A percentile compares a stretch with the other conserved stretches of the same genome.
phyloP scores from a whole-genome alignment of 2,329 filamentous ascomycete genomes.

The Paraphaeosphaeria sporulosa region DNA sequence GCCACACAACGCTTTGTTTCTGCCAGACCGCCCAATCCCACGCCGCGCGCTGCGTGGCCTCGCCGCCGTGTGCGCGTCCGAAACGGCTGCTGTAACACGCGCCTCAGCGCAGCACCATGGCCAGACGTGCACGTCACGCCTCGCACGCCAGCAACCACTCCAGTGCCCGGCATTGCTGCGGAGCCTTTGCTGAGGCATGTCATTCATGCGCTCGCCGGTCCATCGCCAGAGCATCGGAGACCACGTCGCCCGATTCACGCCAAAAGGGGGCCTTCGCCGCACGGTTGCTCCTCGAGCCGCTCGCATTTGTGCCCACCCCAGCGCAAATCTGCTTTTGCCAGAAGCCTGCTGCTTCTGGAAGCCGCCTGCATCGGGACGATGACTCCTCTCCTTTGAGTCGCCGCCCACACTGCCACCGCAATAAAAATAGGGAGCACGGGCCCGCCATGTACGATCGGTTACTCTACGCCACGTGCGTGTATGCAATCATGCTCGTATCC shows the following conservation, averaged over 20 bases:
- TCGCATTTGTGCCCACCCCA: not conserved
- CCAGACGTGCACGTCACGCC: conserved; percentile 3
- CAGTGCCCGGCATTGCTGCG: conserved; percentile 11
- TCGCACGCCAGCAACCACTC: not conserved
- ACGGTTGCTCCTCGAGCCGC: not conserved
- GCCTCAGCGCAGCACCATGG: conserved; percentile 16
- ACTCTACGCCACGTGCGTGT: conserved; percentile 13
- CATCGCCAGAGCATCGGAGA: not conserved
- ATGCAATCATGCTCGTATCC: conserved; percentile 8
- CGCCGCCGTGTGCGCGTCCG: conserved; percentile 17
- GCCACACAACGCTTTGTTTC: conserved; percentile 21
- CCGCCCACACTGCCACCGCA: conserved; percentile 1
- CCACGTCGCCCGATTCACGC: not conserved
- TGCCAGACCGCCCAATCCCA: conserved; percentile 25
- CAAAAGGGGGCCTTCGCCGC: conserved; percentile 2
- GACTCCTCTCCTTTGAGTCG: conserved; percentile 12
- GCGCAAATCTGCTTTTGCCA: conserved; percentile 17
- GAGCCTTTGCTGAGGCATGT: conserved; percentile 9
- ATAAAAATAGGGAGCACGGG: conserved; percentile 16
- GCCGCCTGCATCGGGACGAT: conserved; percentile 29
- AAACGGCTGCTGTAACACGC: conserved; percentile 23
- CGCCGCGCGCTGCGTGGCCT: conserved; percentile 8
- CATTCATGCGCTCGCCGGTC: conserved; percentile 13
- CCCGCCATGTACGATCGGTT: not conserved
- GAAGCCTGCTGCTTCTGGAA: conserved; percentile 29